A percentile compares a stretch with the other conserved stretches of the same genome.
Conservation (phyloP, 1,139 yeast species). For the Candida labiduridarum region DNA sequence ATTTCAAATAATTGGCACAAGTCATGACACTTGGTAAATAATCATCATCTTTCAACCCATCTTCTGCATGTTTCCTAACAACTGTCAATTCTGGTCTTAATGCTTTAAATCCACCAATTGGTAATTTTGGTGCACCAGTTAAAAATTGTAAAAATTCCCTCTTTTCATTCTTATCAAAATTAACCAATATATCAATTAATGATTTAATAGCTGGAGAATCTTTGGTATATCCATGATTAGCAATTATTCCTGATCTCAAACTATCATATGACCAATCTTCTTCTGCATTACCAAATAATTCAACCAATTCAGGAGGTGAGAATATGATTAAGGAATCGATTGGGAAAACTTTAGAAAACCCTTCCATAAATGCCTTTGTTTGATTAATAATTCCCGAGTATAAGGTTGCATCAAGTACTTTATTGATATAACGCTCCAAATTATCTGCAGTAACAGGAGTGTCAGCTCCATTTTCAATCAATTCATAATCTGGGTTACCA, state of each 20-base stretch:
- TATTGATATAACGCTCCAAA: conserved; percentile 57
- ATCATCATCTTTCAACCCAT: conserved; percentile 68
- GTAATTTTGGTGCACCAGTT: conserved; percentile 92
- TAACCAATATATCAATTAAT: conserved; percentile 60
- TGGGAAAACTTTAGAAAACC: conserved; percentile 86
- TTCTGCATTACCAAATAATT: conserved; percentile 63
- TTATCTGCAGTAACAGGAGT: conserved; percentile 54
- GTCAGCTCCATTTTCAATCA: conserved; percentile 58
- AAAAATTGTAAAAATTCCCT: conserved; percentile 81
- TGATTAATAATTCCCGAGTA: conserved; percentile 68
- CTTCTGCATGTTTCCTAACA: conserved; percentile 79
- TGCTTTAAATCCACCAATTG: conserved; percentile 90
- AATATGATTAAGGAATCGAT: conserved; percentile 71
- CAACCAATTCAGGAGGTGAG: conserved; percentile 70
- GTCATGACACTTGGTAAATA: conserved; percentile 93
- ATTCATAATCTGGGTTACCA: conserved; percentile 66
- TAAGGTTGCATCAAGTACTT: conserved; percentile 63
- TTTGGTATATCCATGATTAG: conserved; percentile 87
- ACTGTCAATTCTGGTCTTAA: conserved; percentile 84
- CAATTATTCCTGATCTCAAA: conserved; percentile 61
- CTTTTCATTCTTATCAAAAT: conserved; percentile 55
- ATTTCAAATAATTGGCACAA: conserved; percentile 81
- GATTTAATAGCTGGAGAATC: conserved; percentile 67
- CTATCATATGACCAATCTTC: conserved; percentile 88
- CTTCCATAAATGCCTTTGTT: conserved; percentile 69